phyloP scores from a whole-genome alignment of 805 yeast species.

The Wickerhamomyces mucosus region DNA sequence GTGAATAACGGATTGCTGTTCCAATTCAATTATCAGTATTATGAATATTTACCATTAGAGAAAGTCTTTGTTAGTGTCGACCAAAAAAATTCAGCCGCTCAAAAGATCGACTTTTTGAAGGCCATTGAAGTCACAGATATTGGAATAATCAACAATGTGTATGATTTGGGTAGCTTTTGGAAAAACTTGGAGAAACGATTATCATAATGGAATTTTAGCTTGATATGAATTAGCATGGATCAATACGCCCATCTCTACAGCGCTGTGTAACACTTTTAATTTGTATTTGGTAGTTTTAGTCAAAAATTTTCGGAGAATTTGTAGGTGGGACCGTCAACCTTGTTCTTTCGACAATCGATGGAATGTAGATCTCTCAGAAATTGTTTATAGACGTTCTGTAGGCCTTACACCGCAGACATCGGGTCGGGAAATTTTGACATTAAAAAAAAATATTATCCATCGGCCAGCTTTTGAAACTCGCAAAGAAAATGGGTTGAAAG shows the following conservation, averaged over 20 bases:
- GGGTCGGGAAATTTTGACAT: too few species aligned
- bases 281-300: conserved; percentile 5
- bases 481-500: too few species aligned
- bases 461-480: too few species aligned
- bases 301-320: background rate
- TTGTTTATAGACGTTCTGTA: too few species aligned
- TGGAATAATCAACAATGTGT: conserved; percentile 12
- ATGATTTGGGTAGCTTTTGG: conserved; percentile 15
- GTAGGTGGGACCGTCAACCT: background rate
- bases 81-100: conserved; percentile 7
- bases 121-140: conserved; percentile 5
- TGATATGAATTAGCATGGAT: conserved; percentile 11
- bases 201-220: conserved; percentile 9
- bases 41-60: conserved; percentile 15
- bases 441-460: too few species aligned
- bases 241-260: too few species aligned
- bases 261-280: conserved; percentile 4
- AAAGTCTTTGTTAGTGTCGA: conserved; percentile 16
- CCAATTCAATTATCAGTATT: conserved; percentile 7
- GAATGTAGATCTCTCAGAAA: too few species aligned
- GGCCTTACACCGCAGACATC: too few species aligned
- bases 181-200: conserved; percentile 12
- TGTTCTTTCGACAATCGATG: background rate
- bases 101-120: conserved; percentile 3
- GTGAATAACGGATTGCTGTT: conserved; percentile 30